Base-by-base conservation (phyloP, 371 early-diverging fungal species). In the Mucor circinelloides region DNA sequence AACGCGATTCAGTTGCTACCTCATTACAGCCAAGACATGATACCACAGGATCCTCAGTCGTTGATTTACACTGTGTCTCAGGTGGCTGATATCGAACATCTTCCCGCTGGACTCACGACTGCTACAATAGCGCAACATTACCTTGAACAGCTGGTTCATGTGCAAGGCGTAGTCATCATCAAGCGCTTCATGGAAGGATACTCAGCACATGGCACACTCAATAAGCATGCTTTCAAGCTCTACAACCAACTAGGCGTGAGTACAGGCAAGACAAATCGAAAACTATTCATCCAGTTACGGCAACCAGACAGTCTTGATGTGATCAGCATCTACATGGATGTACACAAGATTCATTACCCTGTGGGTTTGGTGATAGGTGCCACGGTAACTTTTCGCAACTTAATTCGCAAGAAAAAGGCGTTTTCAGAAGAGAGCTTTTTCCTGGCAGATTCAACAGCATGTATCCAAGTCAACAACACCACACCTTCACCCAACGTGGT, bases 361-460 rank as follows among this genome's bases (percentile, higher is more conserved):
- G 28, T 71, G 1, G 80, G 82, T 0, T 3, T 79, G 4, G 40
- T 82, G 0, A 64, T 71, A 6, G 82, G 82, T 15, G 50, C 71
- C 0, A 31, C 25, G 3, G 72, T 79, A 1, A 65, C 54, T 3
- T 67, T 79, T 25, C 44, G 63, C 32, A 68, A 73, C 7, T 30
- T 77, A 28, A 55, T 63, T 4, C 70, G 77, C 2, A 64, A 59
- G 38, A 56, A 27, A 1, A 36, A 55, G 4, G 13, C 19, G 2
- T 34, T 17, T 28, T 36, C 48, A 34, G n/a, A 55, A 17, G 27
- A 55, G 0, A 40, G 60, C 30, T 67, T 58, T 21, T 71, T 64
- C 28, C 30, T 67, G 10, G 54, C 38, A 2, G 13, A 57, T 19
- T 38, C 42, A 3, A 23, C 25, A 6, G 70, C 72, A 0, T 44